A percentile compares a stretch with the other conserved stretches of the same genome.
Conservation (phyloP, 148 eudicot species). For the Mesembryanthemum crystallinum region DNA sequence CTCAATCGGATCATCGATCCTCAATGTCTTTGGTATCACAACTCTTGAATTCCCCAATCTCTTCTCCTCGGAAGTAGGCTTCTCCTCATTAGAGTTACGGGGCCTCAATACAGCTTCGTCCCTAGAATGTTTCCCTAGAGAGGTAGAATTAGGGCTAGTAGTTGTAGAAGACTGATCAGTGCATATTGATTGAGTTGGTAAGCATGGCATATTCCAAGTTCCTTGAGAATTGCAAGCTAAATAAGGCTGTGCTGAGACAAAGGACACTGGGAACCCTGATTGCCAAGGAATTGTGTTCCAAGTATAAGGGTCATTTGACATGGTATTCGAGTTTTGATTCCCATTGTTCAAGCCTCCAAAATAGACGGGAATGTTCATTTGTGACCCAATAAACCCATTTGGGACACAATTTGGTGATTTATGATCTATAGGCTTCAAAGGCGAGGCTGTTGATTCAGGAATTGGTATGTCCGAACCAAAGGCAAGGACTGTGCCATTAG, state of each 20-base stretch:
- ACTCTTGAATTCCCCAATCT: slow-evolving; percentile 20
- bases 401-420: slow-evolving; percentile 9
- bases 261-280: slow-evolving; percentile 37
- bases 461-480: slow-evolving; percentile 37
- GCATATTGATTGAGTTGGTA: slow-evolving; percentile 25
- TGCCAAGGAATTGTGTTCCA: slow-evolving; percentile 41
- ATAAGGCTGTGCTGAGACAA: slow-evolving; percentile 43
- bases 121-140: slow-evolving; percentile 61
- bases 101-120: slow-evolving; percentile 32
- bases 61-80: slow-evolving; percentile 9
- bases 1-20: slow-evolving; percentile 40
- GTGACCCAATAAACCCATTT: slow-evolving; percentile 23
- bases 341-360: slow-evolving; percentile 20
- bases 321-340: slow-evolving; percentile 8
- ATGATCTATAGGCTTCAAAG: slow-evolving; percentile 20
- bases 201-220: slow-evolving; percentile 43
- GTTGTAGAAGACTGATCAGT: slow-evolving; percentile 25
- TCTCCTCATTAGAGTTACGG: slow-evolving; percentile 23
- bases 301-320: slow-evolving; percentile 29
- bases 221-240: slow-evolving; percentile 38
- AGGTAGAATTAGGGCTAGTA: slow-evolving; percentile 35
- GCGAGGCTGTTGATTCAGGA: slow-evolving; percentile 33
- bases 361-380: slow-evolving; percentile 15
- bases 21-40: slow-evolving; percentile 41
- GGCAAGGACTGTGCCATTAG: slow-evolving; percentile 31